Percentiles rank a stretch among this genome's conserved stretches.
phyloP scores from a whole-genome alignment of 140 eudicot genomes.

The Bidens hawaiensis region DNA sequence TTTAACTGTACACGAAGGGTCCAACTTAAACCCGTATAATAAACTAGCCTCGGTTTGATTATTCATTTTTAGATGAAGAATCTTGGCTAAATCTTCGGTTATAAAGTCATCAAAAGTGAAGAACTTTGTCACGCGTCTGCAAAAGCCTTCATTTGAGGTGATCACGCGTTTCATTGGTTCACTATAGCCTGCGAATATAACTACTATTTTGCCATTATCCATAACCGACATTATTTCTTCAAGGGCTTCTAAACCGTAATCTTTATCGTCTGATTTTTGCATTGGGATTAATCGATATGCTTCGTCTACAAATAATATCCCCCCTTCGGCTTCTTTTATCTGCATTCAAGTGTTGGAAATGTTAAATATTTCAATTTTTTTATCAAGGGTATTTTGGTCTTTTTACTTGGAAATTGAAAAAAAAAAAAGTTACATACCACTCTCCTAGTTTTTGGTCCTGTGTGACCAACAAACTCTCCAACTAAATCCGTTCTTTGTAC shows the following conservation, averaged over 20 bases:
- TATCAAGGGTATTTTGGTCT: slow-evolving; percentile 12
- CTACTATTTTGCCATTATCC: slow-evolving; percentile 53
- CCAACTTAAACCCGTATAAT: slow-evolving; percentile 70
- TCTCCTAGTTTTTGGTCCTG: slow-evolving; percentile 97
- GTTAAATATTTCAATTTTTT: background rate
- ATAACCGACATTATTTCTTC: slow-evolving; percentile 78
- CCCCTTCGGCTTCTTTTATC: slow-evolving; percentile 40
- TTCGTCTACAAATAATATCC: slow-evolving; percentile 86
- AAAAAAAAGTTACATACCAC: slow-evolving; percentile 53
- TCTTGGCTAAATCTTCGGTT: slow-evolving; percentile 52
- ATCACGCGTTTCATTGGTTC: slow-evolving; percentile 95
- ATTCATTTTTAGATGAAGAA: slow-evolving; percentile 63
- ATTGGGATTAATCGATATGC: slow-evolving; percentile 81
- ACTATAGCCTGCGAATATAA: slow-evolving; percentile 87
- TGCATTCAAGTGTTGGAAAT: slow-evolving; percentile 16
- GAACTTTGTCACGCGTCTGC: slow-evolving; percentile 84
- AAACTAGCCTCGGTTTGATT: slow-evolving; percentile 51
- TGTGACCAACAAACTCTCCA: slow-evolving; percentile 96
- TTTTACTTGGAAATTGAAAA: background rate
- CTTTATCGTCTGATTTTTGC: slow-evolving; percentile 80
- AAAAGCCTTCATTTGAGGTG: slow-evolving; percentile 80
- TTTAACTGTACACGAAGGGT: slow-evolving; percentile 49
- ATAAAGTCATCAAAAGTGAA: slow-evolving; percentile 74
- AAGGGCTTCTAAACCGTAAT: slow-evolving; percentile 77
- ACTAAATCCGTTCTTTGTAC: slow-evolving; percentile 97